Base-by-base conservation (phyloP, 441 rosid genomes). In the Populus hybrid region DNA sequence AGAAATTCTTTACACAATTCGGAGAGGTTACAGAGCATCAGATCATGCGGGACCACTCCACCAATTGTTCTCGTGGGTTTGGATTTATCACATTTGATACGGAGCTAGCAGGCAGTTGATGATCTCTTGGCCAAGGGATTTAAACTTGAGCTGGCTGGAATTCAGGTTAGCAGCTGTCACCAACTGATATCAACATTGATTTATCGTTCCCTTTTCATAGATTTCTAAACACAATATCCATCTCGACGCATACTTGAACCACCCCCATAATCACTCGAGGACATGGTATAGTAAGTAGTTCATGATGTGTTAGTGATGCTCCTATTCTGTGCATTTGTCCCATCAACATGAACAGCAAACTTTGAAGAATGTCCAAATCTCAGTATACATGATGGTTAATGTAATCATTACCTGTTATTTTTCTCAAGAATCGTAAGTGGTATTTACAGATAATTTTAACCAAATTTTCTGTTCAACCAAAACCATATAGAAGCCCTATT, bases 21-120 rank as follows among this genome's bases (percentile, higher is more conserved):
- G 98, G 97, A 21, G 86, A 79, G 30, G 89, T 95, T 32, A 76
- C 78, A 21, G 98, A 95, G 59, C 97, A 91, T 80, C 94, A 93
- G 85, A 91, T 95, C 63, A 91, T 95, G 71, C 87, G 90, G 77
- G 98, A 95, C 84, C 99, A 91, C 81, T 88, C 89, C 32, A 92
- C 97, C 68, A 94, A 92, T 77, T 88, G 92, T 32, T 91, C 98
- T 50, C 87, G 97, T 64, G 97, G 97, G 65, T 95, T 95, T 84
- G 97, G 97, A 69, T 95, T 95, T 89, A 84, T 94, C 65, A 87
- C 88, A 72, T 95, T 89, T 85, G 95, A 95, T 72, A 81, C 84
- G 8, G 99, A 95, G 71, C 28, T 26, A 26, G 28, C 91, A 89
- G 68, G 90, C 88, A 67, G 97, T 95, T n/a, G 98, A 95, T 83